phyloP scores from a whole-genome alignment of 2,329 filamentous ascomycete species.

The Fusarium sp. region DNA sequence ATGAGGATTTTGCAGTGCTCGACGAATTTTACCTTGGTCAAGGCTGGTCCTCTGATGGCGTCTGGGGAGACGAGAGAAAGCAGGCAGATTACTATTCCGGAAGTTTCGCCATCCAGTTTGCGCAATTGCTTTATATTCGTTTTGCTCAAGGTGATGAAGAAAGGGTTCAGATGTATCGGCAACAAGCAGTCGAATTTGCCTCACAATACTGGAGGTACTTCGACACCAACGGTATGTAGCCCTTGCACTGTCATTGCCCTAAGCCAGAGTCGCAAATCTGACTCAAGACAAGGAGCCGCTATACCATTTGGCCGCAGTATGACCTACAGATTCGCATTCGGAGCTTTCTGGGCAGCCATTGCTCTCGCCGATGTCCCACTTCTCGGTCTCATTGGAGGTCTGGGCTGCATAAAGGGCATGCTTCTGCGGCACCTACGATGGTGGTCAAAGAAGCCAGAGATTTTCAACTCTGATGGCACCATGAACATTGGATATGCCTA shows the following conservation, averaged over 20 bases:
- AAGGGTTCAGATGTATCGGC: conserved; percentile 51
- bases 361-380: conserved; percentile 55
- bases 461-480: conserved; percentile 62
- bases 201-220: conserved; percentile 60
- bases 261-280: neutral
- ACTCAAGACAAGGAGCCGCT: conserved; percentile 53
- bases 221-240: conserved; percentile 52
- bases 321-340: conserved; percentile 62
- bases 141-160: conserved; percentile 55
- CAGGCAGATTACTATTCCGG: conserved; percentile 65
- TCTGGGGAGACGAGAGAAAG: conserved; percentile 49
- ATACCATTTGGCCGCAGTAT: conserved; percentile 63
- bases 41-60: conserved; percentile 61
- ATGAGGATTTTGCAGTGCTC: conserved; percentile 55
- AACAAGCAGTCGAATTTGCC: conserved; percentile 55
- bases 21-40: conserved; percentile 58
- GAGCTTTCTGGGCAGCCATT: conserved; percentile 59
- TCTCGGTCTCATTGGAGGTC: conserved; percentile 48
- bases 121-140: conserved; percentile 58
- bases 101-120: conserved; percentile 64
- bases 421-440: conserved; percentile 63
- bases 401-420: conserved; percentile 60
- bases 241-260: neutral
- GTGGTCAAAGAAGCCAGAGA: conserved; percentile 55
- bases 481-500: conserved; percentile 57